phyloP scores from a whole-genome alignment of 2,329 filamentous ascomycete species.

The Cladophialophora chaetospira region DNA sequence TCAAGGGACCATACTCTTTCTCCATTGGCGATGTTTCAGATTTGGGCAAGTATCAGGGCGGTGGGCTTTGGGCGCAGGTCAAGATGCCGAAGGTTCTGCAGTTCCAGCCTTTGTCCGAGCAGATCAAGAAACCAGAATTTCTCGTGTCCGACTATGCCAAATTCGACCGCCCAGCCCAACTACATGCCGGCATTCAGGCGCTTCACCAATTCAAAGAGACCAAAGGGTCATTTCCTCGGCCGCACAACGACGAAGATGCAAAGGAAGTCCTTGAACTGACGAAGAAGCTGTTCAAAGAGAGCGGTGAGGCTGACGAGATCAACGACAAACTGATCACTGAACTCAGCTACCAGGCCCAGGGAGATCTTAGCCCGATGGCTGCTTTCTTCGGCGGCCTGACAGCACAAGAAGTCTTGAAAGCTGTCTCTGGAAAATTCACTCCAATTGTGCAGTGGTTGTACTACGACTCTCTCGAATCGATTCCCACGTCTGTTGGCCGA shows the following conservation, averaged over 20 bases:
- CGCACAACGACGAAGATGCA: conserved; percentile 84
- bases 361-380: conserved; percentile 88
- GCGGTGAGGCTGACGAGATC: conserved; percentile 74
- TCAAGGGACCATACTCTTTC: conserved; percentile 96
- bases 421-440: conserved; percentile 95
- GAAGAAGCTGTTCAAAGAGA: conserved; percentile 67
- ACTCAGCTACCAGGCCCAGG: conserved; percentile 88
- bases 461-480: conserved; percentile 95
- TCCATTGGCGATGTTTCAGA: conserved; percentile 91
- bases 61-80: conserved; percentile 90
- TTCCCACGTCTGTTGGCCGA: conserved; percentile 73
- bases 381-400: conserved; percentile 93
- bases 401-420: conserved; percentile 94
- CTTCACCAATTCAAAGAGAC: conserved; percentile 80
- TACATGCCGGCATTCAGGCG: conserved; percentile 91
- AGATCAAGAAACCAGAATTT: conserved; percentile 84
- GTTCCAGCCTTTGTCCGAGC: conserved; percentile 77
- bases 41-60: conserved; percentile 82
- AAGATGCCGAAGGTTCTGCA: conserved; percentile 96
- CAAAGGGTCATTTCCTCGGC: conserved; percentile 70
- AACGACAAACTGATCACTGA: conserved; percentile 92
- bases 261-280: conserved; percentile 73
- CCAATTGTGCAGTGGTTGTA: conserved; percentile 97
- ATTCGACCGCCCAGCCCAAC: conserved; percentile 88
- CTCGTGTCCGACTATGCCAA: conserved; percentile 96